Conservation (phyloP, 352 stramenopile genomes). For the Pythium brachiatum region DNA sequence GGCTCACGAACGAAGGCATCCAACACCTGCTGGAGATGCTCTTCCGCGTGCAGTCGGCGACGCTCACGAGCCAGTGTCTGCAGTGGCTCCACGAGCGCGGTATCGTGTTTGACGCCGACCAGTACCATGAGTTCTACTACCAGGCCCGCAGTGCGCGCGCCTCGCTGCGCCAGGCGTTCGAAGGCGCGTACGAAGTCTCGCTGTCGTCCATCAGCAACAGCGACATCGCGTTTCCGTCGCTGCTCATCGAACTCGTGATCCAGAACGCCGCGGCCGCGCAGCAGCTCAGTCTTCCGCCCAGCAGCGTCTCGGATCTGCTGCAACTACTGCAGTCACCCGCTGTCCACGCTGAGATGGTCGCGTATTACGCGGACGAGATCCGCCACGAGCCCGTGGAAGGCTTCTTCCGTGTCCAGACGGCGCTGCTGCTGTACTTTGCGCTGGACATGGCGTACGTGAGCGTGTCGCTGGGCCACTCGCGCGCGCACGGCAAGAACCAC, state of each 20-base stretch:
- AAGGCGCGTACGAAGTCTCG: conserved; percentile 55
- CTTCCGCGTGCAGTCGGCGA: conserved; percentile 54
- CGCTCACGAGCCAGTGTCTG: conserved; percentile 58
- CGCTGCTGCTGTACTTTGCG: conserved; percentile 78
- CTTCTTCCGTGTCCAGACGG: conserved; percentile 73
- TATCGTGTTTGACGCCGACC: conserved; percentile 39
- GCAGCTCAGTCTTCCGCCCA: conserved; percentile 34
- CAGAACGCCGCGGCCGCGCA: conserved; percentile 54
- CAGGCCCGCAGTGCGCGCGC: conserved; percentile 47
- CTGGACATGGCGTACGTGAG: conserved; percentile 71
- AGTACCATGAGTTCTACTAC: conserved; percentile 71
- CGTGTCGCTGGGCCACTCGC: conserved; percentile 4
- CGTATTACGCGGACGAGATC: conserved; percentile 65
- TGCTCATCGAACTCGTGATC: conserved; percentile 78
- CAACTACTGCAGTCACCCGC: conserved; percentile 40
- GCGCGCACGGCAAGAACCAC: conserved; percentile 19
- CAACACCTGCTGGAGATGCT: conserved; percentile 71
- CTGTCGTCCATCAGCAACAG: conserved; percentile 51
- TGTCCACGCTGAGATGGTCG: conserved; percentile 58
- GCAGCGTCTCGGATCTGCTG: conserved; percentile 33
- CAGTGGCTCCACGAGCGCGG: conserved; percentile 62
- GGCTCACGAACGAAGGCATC: conserved; percentile 59
- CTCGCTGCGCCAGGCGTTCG: conserved; percentile 64
- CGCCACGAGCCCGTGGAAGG: conserved; percentile 63
- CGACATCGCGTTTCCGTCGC: conserved; percentile 45